Percentiles rank a stretch among this genome's conserved stretches.
Evolutionary conservation across 106 monocot species (phyloP).

Genomic region (Narthecium ossifragum): DNA sequence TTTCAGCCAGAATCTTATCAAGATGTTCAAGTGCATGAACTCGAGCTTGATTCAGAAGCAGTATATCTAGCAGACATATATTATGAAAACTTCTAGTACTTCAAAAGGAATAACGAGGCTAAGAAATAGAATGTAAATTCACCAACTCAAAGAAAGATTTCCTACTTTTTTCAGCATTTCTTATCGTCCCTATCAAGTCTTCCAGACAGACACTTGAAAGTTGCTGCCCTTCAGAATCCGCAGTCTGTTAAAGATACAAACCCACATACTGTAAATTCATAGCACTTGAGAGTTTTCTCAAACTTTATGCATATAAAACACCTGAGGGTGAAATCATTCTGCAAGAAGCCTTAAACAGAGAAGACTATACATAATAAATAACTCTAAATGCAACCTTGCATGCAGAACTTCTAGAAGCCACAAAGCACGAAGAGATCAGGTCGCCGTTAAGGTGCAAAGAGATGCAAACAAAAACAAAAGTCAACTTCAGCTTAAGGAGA

Average conservation of each 20-base stretch:
- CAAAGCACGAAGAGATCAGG: background rate
- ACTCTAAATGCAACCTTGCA: background rate
- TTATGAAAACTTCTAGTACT: conserved; percentile 1
- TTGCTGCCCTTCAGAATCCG: conserved; percentile 20
- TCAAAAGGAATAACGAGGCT: background rate
- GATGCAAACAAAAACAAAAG: too few species aligned
- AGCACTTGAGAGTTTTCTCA: background rate
- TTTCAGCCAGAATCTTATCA: conserved; percentile 66
- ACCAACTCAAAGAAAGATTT: conserved; percentile 1
- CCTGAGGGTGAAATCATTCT: background rate
- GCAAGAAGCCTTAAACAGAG: background rate
- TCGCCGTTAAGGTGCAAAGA: background rate
- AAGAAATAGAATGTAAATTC: background rate
- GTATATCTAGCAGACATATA: conserved; percentile 45
- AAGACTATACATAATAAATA: background rate
- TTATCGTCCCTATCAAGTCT: conserved; percentile 71
- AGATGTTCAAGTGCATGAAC: conserved; percentile 54
- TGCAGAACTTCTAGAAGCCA: background rate
- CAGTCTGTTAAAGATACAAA: conserved; percentile 20
- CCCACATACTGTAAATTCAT: background rate
- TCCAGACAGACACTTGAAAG: conserved; percentile 27
- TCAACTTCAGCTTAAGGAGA: too few species aligned
- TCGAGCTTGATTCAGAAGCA: conserved; percentile 88
- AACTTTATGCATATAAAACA: background rate
- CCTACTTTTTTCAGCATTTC: conserved; percentile 72